Percentiles rank a stretch among this genome's conserved stretches.
These are phyloP conservation scores for Ogataea nonfermentans DNA, from an alignment of 805 yeast species.

Conservation along the genomic window DNA sequence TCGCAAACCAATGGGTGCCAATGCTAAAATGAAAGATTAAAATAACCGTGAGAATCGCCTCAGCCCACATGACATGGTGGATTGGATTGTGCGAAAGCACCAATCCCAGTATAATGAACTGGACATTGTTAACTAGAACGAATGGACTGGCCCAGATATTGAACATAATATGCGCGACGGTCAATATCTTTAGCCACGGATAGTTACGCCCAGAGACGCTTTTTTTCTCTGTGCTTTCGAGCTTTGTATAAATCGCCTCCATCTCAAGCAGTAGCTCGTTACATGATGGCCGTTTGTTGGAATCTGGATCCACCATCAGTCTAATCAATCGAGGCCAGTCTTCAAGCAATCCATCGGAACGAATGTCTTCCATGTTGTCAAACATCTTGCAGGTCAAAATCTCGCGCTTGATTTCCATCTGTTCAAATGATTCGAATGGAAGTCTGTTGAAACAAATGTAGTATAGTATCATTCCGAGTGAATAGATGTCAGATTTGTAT, in stretches of 20 bases:
- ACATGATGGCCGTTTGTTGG: conserved; percentile 44
- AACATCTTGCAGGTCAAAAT: conserved; percentile 25
- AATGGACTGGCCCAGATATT: conserved; percentile 7
- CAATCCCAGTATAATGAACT: conserved; percentile 8
- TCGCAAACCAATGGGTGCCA: conserved; percentile 5
- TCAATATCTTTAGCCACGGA: not conserved
- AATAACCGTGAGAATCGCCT: not conserved
- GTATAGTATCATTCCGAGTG: conserved; percentile 80
- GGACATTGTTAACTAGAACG: conserved; percentile 3
- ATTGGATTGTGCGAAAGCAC: not conserved
- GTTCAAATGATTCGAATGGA: conserved; percentile 49
- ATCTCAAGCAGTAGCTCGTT: conserved; percentile 37
- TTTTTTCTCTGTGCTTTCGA: not conserved
- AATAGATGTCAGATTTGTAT: conserved; percentile 73
- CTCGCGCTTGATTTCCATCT: conserved; percentile 25
- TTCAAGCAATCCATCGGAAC: conserved; percentile 26
- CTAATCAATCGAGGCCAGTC: conserved; percentile 33
- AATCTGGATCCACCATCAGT: conserved; percentile 30
- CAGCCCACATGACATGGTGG: not conserved
- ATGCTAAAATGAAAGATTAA: conserved; percentile 2
- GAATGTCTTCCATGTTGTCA: conserved; percentile 19
- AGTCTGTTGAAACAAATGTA: conserved; percentile 68
- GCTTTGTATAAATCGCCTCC: conserved; percentile 8
- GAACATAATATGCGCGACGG: conserved; percentile 1
- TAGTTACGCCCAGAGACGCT: not conserved